Conservation (phyloP, 2,329 filamentous ascomycete genomes). For the Botrytis pseudocinerea region DNA sequence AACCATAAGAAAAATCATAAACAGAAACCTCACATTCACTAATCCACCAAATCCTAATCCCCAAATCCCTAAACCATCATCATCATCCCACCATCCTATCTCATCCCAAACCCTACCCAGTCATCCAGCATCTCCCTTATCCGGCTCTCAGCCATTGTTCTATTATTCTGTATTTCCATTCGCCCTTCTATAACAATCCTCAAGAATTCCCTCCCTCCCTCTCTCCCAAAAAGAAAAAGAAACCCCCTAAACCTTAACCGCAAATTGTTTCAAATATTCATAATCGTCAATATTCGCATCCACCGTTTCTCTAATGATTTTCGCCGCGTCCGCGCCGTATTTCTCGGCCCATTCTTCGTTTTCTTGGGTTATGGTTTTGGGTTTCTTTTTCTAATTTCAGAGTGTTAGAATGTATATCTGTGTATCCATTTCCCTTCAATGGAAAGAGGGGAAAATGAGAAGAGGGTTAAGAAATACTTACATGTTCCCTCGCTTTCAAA, state of each 20-base stretch:
- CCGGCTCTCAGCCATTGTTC: too few species aligned
- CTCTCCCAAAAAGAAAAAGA: too few species aligned
- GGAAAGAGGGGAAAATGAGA: not conserved
- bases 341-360: slow-evolving; percentile 72
- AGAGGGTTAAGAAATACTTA: slow-evolving; percentile 43
- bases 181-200: too few species aligned
- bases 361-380: slow-evolving; percentile 64
- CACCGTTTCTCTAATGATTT: slow-evolving; percentile 69
- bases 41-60: too few species aligned
- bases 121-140: too few species aligned
- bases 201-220: not conserved
- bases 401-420: not conserved
- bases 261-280: slow-evolving; percentile 79
- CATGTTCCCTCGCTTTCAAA: slow-evolving; percentile 68
- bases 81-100: too few species aligned
- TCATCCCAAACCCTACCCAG: too few species aligned
- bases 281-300: slow-evolving; percentile 73
- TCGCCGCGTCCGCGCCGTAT: slow-evolving; percentile 70
- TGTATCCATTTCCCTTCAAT: not conserved
- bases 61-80: not conserved
- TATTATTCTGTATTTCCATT: too few species aligned
- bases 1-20: too few species aligned
- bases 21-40: not conserved
- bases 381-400: slow-evolving; percentile 51
- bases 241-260: slow-evolving; percentile 54